These are phyloP conservation scores for Lolium perenne DNA, from an alignment of 176 grass and related monocot genomes.

Conservation along the genomic window DNA sequence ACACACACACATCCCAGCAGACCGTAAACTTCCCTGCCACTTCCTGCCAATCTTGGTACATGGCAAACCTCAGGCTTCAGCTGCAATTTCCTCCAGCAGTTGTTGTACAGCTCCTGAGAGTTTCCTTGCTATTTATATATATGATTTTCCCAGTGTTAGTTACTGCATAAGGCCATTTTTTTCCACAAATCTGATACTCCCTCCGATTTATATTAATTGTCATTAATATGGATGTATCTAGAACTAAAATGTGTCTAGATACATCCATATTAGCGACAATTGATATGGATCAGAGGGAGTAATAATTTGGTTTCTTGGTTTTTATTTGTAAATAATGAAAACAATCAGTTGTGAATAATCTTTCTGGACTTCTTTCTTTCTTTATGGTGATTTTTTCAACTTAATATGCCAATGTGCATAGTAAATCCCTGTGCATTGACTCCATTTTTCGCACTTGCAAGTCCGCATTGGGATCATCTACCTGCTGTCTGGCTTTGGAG, in stretches of 20 bases:
- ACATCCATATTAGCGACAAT: too few species aligned
- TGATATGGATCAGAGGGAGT: too few species aligned
- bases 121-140: background rate
- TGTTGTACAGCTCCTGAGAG: background rate
- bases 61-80: background rate
- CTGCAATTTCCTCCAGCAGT: background rate
- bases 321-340: slow-evolving; percentile 11
- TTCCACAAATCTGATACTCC: slow-evolving; percentile 9
- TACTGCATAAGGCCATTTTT: background rate
- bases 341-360: background rate
- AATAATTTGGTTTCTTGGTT: background rate
- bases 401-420: background rate
- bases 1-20: too few species aligned
- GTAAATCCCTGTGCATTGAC: slow-evolving; percentile 21
- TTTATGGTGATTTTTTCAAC: background rate
- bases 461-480: slow-evolving; percentile 86
- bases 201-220: too few species aligned
- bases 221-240: too few species aligned
- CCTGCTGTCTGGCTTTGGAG: slow-evolving; percentile 82
- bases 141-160: slow-evolving; percentile 3
- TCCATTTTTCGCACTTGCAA: slow-evolving; percentile 34
- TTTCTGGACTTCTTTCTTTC: background rate
- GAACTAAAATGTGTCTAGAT: too few species aligned
- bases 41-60: background rate
- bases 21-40: background rate